A percentile compares a stretch with the other conserved stretches of the same genome.
phyloP scores from a whole-genome alignment of 176 grass and related monocot genomes.

The Lolium rigidum region DNA sequence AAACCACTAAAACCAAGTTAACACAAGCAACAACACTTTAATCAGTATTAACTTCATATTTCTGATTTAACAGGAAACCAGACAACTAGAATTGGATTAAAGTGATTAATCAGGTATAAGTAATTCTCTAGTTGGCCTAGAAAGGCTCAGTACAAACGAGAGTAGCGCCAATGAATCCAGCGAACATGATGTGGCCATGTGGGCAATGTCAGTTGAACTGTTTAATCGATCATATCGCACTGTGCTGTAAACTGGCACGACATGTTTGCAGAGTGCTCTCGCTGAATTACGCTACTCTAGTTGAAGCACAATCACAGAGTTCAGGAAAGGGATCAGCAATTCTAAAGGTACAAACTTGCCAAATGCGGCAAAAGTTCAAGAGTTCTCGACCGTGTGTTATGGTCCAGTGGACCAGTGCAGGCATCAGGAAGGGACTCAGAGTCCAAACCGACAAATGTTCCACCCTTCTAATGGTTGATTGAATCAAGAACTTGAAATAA shows the following conservation, averaged over 20 bases:
- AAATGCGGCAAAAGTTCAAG: not conserved
- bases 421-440: not conserved
- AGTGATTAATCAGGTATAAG: not conserved
- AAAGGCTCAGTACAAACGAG: not conserved
- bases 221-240: not conserved
- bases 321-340: not conserved
- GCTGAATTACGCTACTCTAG: conserved; percentile 5
- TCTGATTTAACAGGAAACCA: not conserved
- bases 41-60: conserved; percentile 7
- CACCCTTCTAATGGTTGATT: not conserved
- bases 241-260: not conserved
- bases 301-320: not conserved
- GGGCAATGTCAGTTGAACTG: not conserved
- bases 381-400: not conserved
- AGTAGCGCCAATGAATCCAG: not conserved
- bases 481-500: not conserved
- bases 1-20: conserved; percentile 14
- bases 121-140: not conserved
- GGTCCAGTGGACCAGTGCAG: not conserved
- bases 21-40: conserved; percentile 9
- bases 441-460: conserved; percentile 2
- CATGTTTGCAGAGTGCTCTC: not conserved
- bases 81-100: conserved; percentile 3
- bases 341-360: not conserved
- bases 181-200: not conserved